A percentile compares a stretch with the other conserved stretches of the same genome.
Evolutionary conservation across 371 early-diverging fungal genomes (phyloP).

Genomic region (Mucor lusitanicus): DNA sequence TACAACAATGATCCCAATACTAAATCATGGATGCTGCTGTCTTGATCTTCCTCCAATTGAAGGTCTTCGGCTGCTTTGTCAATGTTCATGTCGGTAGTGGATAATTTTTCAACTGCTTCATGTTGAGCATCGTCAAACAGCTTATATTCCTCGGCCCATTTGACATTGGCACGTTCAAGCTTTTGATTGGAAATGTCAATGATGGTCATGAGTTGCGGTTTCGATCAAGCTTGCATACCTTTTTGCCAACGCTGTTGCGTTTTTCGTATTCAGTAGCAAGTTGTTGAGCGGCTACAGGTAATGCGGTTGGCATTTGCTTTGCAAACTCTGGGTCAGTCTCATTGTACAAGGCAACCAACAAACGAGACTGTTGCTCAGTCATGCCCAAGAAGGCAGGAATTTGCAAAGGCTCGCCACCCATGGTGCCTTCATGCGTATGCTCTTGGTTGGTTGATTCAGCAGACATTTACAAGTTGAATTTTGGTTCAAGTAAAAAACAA

Average conservation of each 20-base stretch:
- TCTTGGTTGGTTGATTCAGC: neutral
- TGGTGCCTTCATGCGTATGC: conserved; percentile 5
- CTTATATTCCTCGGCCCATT: conserved; percentile 50
- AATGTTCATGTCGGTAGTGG: conserved; percentile 54
- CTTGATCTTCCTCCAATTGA: conserved; percentile 29
- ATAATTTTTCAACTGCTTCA: conserved; percentile 52
- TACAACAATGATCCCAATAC: conserved; percentile 55
- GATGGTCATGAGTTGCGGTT: neutral
- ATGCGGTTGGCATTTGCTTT: conserved; percentile 56
- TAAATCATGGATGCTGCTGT: conserved; percentile 49
- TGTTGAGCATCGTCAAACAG: conserved; percentile 55
- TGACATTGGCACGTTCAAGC: conserved; percentile 52
- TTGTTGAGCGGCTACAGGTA: conserved; percentile 59
- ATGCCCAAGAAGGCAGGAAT: conserved; percentile 59
- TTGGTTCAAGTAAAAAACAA: neutral
- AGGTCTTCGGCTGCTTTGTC: conserved; percentile 53
- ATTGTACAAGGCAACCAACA: conserved; percentile 61
- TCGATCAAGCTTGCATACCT: conserved; percentile 29
- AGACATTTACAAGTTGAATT: neutral
- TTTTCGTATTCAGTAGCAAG: conserved; percentile 55
- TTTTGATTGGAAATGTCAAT: conserved; percentile 7
- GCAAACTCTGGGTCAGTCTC: conserved; percentile 63
- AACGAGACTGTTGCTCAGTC: conserved; percentile 55
- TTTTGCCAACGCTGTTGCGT: conserved; percentile 57
- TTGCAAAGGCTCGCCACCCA: conserved; percentile 21